These are phyloP conservation scores for Azolla pinnata DNA, from an alignment of 75 land plant species.

Conservation along the genomic window DNA sequence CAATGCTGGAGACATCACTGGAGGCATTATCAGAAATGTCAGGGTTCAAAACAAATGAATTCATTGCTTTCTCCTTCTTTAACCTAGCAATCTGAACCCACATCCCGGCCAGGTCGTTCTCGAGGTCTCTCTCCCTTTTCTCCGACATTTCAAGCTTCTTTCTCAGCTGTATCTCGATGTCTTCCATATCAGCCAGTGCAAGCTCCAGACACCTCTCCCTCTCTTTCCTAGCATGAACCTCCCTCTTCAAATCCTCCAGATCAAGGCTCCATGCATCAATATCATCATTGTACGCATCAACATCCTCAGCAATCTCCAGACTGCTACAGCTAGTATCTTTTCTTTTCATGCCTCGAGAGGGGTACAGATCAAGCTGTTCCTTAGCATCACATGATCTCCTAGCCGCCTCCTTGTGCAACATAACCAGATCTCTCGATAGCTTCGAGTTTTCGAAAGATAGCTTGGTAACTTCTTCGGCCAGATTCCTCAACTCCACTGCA, in stretches of 20 bases:
- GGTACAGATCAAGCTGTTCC: too few species aligned
- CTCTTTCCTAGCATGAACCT: constrained; percentile 34
- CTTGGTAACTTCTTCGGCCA: constrained; percentile 73
- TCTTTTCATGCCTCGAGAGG: too few species aligned
- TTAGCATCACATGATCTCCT: too few species aligned
- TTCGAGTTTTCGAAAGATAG: constrained; percentile 62
- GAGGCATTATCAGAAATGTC: too few species aligned
- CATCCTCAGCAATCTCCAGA: too few species aligned
- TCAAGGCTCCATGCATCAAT: constrained; percentile 44
- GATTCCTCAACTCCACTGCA: constrained; percentile 57
- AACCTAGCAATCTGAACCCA: constrained; percentile 63
- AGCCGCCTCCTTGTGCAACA: too few species aligned
- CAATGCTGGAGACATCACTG: too few species aligned
- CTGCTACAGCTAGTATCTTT: too few species aligned
- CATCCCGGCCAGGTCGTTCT: constrained; percentile 76
- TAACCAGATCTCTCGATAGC: constrained; percentile 27
- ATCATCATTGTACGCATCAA: constrained; percentile 30
- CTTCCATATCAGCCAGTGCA: constrained; percentile 37
- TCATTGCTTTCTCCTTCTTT: constrained; percentile 25
- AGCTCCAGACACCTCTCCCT: constrained; percentile 38
- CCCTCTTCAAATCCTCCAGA: constrained; percentile 35
- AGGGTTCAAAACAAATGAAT: too few species aligned
- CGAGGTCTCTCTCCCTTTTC: constrained; percentile 43
- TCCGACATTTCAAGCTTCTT: constrained; percentile 46
- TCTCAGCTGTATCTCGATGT: constrained; percentile 36